Conservation (phyloP, 179 eudicot species). For the Beta macrorhiza region DNA sequence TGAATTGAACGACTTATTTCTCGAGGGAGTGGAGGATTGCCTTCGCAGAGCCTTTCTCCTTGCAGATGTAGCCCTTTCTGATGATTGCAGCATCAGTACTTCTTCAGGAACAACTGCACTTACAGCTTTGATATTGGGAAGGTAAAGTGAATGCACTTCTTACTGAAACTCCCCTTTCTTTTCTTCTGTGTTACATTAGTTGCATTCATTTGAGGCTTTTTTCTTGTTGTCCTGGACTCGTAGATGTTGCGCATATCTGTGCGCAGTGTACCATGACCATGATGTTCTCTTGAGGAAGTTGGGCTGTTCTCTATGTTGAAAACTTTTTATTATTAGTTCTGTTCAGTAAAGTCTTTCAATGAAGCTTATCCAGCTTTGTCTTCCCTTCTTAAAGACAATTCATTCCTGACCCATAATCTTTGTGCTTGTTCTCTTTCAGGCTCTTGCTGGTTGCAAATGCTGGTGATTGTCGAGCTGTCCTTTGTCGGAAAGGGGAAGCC, state of each 20-base stretch:
- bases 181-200: not conserved
- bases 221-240: not conserved
- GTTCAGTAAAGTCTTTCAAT: not conserved
- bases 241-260: not conserved
- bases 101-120: slow-evolving; percentile 80
- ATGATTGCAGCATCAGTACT: slow-evolving; percentile 53
- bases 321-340: not conserved
- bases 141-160: slow-evolving; percentile 35
- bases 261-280: not conserved
- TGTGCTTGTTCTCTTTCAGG: slow-evolving; percentile 34
- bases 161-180: not conserved
- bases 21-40: slow-evolving; percentile 57
- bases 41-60: slow-evolving; percentile 57
- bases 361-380: not conserved
- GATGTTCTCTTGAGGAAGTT: not conserved
- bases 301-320: not conserved
- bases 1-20: slow-evolving; percentile 50
- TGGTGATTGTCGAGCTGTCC: slow-evolving; percentile 88
- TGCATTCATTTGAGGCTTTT: not conserved
- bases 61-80: slow-evolving; percentile 73
- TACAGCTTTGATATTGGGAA: slow-evolving; percentile 70
- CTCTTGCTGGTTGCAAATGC: slow-evolving; percentile 79
- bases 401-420: not conserved
- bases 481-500: slow-evolving; percentile 77
- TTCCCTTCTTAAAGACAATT: too few relatives aligned